These are phyloP conservation scores for Colletotrichum cereale DNA, from an alignment of 2,329 filamentous ascomycete genomes.

Conservation along the genomic window DNA sequence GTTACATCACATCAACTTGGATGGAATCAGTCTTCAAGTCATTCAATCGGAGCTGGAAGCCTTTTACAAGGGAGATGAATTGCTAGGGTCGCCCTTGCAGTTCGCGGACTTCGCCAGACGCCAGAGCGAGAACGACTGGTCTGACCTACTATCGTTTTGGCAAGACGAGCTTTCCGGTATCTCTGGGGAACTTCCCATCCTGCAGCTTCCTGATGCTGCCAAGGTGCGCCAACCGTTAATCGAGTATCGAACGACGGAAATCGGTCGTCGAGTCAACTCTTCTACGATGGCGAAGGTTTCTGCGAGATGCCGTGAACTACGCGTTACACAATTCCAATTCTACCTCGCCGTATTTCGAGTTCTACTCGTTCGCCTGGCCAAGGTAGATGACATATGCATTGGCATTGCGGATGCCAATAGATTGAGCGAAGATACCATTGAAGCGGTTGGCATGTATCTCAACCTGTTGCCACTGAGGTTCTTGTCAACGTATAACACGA, in stretches of 20 bases:
- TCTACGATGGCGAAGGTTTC: not conserved
- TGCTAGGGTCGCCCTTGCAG: not conserved
- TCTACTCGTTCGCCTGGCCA: not conserved
- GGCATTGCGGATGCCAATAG: constrained; percentile 62
- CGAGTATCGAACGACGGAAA: not conserved
- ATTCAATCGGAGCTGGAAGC: not conserved
- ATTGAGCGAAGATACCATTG: constrained; percentile 45
- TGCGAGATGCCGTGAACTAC: not conserved
- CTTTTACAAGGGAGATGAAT: not conserved
- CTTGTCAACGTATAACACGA: constrained; percentile 14
- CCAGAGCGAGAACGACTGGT: not conserved
- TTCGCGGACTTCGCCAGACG: not conserved
- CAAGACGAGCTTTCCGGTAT: not conserved
- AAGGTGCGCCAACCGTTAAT: not conserved
- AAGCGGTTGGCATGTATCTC: constrained; percentile 59
- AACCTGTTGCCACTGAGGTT: constrained; percentile 63
- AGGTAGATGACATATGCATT: constrained; percentile 56
- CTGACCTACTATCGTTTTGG: not conserved
- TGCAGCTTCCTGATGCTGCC: not conserved
- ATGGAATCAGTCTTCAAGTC: not conserved
- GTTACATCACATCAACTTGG: constrained; percentile 1
- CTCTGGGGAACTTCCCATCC: not conserved
- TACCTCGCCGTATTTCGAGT: constrained; percentile 54
- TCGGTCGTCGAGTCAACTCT: not conserved
- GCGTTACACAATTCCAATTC: constrained; percentile 56